Conservation (phyloP, 495 filamentous ascomycete species). For the Hyaloscypha bicolor region DNA sequence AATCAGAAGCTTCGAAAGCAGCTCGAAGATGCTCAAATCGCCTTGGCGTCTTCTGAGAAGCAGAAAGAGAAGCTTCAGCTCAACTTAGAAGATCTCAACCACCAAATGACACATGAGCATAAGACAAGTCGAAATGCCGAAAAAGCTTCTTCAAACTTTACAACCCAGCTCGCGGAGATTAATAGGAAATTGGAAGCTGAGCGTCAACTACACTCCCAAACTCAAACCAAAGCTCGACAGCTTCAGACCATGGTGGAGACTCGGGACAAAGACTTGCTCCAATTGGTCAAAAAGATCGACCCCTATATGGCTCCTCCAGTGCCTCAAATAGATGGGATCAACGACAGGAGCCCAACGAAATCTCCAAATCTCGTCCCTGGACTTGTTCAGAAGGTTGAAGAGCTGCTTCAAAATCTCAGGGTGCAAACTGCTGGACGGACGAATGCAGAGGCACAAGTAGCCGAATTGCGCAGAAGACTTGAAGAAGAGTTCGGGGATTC, state of each 20-base stretch:
- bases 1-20: conserved; percentile 80
- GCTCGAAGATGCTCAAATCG: conserved; percentile 83
- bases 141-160: conserved; percentile 80
- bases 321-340: conserved; percentile 40
- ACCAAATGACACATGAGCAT: conserved; percentile 88
- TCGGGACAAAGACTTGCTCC: conserved; percentile 76
- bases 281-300: conserved; percentile 83
- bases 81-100: conserved; percentile 88
- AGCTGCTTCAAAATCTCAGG: conserved; percentile 81
- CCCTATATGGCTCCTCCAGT: conserved; percentile 61
- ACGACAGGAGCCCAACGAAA: conserved; percentile 50
- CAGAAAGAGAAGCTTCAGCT: conserved; percentile 93
- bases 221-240: conserved; percentile 81
- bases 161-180: conserved; percentile 82
- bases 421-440: conserved; percentile 81
- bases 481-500: conserved; percentile 74
- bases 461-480: conserved; percentile 73
- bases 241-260: conserved; percentile 77
- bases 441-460: conserved; percentile 81
- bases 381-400: conserved; percentile 85
- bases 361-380: conserved; percentile 66
- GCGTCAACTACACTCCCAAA: conserved; percentile 79
- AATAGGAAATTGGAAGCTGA: conserved; percentile 92
- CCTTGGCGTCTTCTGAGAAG: conserved; percentile 86
- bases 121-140: conserved; percentile 91